These are phyloP conservation scores for Raddia guianensis DNA, from an alignment of 176 grass and related monocot genomes.

Conservation along the genomic window DNA sequence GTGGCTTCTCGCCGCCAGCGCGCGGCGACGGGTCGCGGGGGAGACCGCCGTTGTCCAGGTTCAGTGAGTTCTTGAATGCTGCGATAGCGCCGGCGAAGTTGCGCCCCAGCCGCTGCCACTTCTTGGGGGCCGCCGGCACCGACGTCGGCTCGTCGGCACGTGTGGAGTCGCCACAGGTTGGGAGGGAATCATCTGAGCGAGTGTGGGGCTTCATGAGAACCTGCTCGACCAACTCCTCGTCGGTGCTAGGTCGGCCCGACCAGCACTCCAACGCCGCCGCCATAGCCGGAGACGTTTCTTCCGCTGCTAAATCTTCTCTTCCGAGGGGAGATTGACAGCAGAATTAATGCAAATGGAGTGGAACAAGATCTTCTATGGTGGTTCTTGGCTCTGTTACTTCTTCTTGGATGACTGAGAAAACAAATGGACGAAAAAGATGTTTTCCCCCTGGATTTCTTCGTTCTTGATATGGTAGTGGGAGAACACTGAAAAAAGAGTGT, in stretches of 20 bases:
- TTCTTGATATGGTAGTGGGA: neutral
- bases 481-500: neutral
- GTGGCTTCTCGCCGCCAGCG: conserved; percentile 52
- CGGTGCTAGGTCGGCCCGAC: conserved; percentile 95
- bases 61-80: conserved; percentile 85
- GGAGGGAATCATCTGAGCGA: conserved; percentile 75
- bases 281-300: conserved; percentile 52
- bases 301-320: conserved; percentile 29
- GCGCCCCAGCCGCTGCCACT: conserved; percentile 89
- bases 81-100: conserved; percentile 93
- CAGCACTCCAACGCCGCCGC: conserved; percentile 98
- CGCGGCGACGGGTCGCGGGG: conserved; percentile 64
- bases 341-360: conserved; percentile 21
- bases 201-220: conserved; percentile 88
- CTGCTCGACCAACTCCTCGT: conserved; percentile 98
- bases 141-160: conserved; percentile 39
- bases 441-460: conserved; percentile 22
- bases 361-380: conserved; percentile 35
- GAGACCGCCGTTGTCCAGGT: conserved; percentile 55
- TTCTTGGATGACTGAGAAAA: conserved; percentile 8
- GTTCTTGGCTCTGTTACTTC: conserved; percentile 7
- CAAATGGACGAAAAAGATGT: neutral
- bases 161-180: conserved; percentile 54
- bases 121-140: conserved; percentile 56
- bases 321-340: neutral